Evolutionary conservation across 306 rosid species (phyloP), one percentile per base, ranked within the genome.

Genomic region (Gynostemma pentaphyllum): DNA sequence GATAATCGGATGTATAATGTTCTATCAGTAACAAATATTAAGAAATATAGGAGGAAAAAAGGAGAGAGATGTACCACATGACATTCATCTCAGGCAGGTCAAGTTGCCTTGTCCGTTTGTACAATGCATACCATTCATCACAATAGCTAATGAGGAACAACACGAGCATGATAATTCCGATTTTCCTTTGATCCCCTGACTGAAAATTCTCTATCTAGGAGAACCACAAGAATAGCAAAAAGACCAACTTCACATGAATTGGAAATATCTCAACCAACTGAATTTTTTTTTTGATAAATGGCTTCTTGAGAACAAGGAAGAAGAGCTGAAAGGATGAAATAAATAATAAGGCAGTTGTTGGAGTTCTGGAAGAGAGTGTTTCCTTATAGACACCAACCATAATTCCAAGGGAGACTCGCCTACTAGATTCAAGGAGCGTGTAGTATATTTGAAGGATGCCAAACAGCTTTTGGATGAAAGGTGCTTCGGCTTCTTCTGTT

Each of bases 401-500:
- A 46, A 80, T 66, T 46, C 95, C 96, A 2, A 87, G 76, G 0
- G 44, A 45, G 50, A 82, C 82, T 3, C 95, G 79, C 64, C 84
- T 85, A 66, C 82, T 22, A 34, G 78, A 77, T 62, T 91, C 96
- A 10, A 88, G 83, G 29, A 88, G 34, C 7, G 86, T 87, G 55
- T 77, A 88, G 75, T 91, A 91, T 69, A 88, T 91, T 60, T 96
- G 80, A 41, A 91, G 88, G 62, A 87, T 79, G n/a, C 98, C 98
- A 70, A 91, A 91, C 65, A 91, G 70, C 74, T 91, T 91, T 65
- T 91, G 96, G 50, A 91, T 83, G 41, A 82, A 80, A 44, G 98
- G 98, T 36, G 98, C 98, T 72, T 91, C 95, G 32, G 95, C 89
- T 39, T 91, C 98, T 82, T 91, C 95, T 11, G 83, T 91, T 86